Percentiles rank a stretch among this genome's conserved stretches.
Evolutionary conservation across 1,284 basidiomycete genomes (phyloP).

Genomic region (Boletus semigastroideus): DNA sequence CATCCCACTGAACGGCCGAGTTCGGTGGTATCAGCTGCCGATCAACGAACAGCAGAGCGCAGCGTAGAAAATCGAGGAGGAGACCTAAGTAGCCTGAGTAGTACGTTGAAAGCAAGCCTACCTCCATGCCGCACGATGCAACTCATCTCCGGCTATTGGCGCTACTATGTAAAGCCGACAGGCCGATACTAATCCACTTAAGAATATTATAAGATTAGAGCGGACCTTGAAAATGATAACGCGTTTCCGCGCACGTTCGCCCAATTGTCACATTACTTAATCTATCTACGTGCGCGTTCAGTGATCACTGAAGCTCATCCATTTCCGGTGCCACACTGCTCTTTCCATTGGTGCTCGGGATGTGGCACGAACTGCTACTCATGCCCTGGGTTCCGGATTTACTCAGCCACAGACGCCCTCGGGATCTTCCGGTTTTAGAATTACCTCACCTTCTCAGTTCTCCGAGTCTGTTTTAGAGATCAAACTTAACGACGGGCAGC

Average conservation of each 20-base stretch:
- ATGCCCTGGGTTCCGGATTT: no score
- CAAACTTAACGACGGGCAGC: no score
- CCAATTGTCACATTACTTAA: no score
- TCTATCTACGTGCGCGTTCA: no score
- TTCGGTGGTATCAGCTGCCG: background rate
- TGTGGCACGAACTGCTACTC: background rate
- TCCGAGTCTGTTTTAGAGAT: no score
- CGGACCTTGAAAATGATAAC: no score
- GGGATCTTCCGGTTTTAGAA: background rate
- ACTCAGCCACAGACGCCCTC: background rate
- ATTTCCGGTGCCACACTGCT: background rate
- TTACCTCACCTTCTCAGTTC: background rate
- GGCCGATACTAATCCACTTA: no score
- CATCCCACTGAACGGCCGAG: background rate
- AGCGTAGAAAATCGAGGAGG: background rate
- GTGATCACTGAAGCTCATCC: background rate
- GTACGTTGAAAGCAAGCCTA: no score
- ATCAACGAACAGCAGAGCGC: slow-evolving; percentile 7
- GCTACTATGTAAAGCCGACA: no score
- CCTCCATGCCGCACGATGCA: background rate
- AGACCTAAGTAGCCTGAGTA: background rate
- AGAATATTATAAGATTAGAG: no score
- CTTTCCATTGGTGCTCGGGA: background rate
- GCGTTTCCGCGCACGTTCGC: no score
- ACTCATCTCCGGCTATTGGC: background rate